Evolutionary conservation across 116 monocot genomes (phyloP), one percentile per base, ranked within the genome.

Genomic region (Papilionanthe hybrid): DNA sequence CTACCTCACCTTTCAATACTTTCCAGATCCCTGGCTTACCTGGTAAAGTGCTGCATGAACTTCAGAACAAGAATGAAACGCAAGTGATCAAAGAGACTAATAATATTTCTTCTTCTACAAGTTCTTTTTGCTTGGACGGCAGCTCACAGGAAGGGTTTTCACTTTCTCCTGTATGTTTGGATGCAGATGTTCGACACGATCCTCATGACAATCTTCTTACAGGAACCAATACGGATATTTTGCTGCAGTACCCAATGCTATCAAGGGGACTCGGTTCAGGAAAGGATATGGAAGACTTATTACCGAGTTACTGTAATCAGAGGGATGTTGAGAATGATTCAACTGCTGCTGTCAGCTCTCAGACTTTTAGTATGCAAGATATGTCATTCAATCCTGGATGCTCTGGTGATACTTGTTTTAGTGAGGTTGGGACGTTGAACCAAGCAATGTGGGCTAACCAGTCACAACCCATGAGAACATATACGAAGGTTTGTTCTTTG

Each of bases 251-350:
- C 55, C 67, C 84, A 13, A 72, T 93, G 22, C 78, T 90, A 42
- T 81, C 86, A 19, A 90, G 87, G 80, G 96, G 81, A 13, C 84
- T 87, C 73, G 67, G 78, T 71, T 86, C 90, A 18, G 85, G 86
- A 43, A 65, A 23, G 65, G 88, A 88, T 72, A 78, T 94, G 27
- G 84, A 88, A 58, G 85, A 88, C 60, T 77, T 92, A 44, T 56
- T 65, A 7, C n/a, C 65, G 9, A 65, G 65, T 65, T 87, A 88
- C 78, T 56, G 81, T n/a, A 82, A 76, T 79, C 90, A 84, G 73
- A 89, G 84, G 53, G 92, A 90, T 67, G 82, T 90, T 17, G 96
- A 96, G 1, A 86, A 88, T 29, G 93, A 96, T 75, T 92, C 95
- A 32, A 89, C 92, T 83, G 92, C 90, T 48, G 87, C 84, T 69